Percentiles rank a stretch among this genome's conserved stretches.
These are phyloP conservation scores for Paramecium caudatum DNA, from an alignment of 73 alveolate genomes.

Conservation along the genomic window DNA sequence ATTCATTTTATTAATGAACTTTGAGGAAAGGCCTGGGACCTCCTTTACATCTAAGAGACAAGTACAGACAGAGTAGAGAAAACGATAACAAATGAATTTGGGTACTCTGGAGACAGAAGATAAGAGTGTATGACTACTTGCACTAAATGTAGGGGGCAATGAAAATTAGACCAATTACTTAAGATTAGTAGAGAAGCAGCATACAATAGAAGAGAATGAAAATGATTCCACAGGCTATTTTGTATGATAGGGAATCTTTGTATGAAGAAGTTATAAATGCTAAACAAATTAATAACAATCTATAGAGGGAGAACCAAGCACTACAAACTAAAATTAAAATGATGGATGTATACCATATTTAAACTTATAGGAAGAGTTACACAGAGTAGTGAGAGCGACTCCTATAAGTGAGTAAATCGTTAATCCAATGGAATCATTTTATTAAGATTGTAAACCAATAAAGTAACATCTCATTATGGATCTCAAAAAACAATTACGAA, in stretches of 20 bases:
- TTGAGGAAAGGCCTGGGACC: constrained; percentile 69
- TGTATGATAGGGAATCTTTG: constrained; percentile 49
- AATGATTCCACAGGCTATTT: constrained; percentile 23
- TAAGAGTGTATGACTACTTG: constrained; percentile 36
- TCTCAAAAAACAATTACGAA: constrained; percentile 22
- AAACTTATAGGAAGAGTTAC: constrained; percentile 31
- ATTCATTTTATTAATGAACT: too few relatives aligned
- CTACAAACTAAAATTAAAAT: constrained; percentile 30
- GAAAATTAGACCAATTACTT: constrained; percentile 64
- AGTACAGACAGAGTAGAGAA: constrained; percentile 52
- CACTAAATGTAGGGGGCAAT: background rate
- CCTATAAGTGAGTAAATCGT: constrained; percentile 9
- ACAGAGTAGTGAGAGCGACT: constrained; percentile 18
- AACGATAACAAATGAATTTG: constrained; percentile 49
- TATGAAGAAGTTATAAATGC: constrained; percentile 67
- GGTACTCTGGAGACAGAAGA: constrained; percentile 68
- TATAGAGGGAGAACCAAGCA: constrained; percentile 1
- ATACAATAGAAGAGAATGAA: constrained; percentile 6
- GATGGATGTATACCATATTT: constrained; percentile 23
- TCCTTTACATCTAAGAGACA: constrained; percentile 67
- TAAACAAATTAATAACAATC: constrained; percentile 31
- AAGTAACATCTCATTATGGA: constrained; percentile 10
- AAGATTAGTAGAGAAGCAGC: constrained; percentile 50
- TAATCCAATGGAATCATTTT: constrained; percentile 55
- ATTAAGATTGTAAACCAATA: constrained; percentile 30